Base-by-base conservation (phyloP, 2,329 filamentous ascomycete species). In the Geosmithia putterillii region DNA sequence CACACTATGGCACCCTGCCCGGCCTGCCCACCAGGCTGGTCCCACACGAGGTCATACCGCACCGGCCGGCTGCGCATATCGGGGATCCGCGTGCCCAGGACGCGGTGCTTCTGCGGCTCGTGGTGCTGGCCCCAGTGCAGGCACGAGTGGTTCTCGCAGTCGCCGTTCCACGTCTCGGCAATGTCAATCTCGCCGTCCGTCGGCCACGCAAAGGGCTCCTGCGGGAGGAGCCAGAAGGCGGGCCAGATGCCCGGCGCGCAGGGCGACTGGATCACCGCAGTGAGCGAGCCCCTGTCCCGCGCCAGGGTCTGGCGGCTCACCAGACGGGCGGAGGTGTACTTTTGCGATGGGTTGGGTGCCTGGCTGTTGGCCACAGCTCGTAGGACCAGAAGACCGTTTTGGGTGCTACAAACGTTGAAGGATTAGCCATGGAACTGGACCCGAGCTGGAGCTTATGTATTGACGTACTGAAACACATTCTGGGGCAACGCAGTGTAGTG, bases 101-200 rank as follows among this genome's bases (percentile, higher is more conserved):
- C 73, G 7, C 73, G 66, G 46, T 79, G 75, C 57, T 78, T 79
- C 46, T 71, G 58, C 43, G 63, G 63, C 50, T 79, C 74, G 45
- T 74, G 45, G 62, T 73, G 50, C 59, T 70, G 59, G 3, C 75
- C 75, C 75, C 75, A 79, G 50, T 79, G 75, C 41, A 79, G 58
- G 51, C 75, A 79, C 1, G 65, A 65, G 44, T 73, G 69, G 52
- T 79, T 79, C 40, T 69, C 61, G 28, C 56, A 53, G 46, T 76
- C 70, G 17, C 68, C 74, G 48, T 79, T 77, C 75, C 74, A 79
- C n/a, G 64, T 70, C 57, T 79, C 75, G 36, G 74, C 69, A 40
- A 79, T 74, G 54, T 79, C 75, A 12, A 79, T 61, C 53, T 79
- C 75, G 44, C 74, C 75, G 46, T 79, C 75, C 0, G 58, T 65